phyloP scores from a whole-genome alignment of 2,329 filamentous ascomycete genomes.

The Pestalotiopsis sp. region DNA sequence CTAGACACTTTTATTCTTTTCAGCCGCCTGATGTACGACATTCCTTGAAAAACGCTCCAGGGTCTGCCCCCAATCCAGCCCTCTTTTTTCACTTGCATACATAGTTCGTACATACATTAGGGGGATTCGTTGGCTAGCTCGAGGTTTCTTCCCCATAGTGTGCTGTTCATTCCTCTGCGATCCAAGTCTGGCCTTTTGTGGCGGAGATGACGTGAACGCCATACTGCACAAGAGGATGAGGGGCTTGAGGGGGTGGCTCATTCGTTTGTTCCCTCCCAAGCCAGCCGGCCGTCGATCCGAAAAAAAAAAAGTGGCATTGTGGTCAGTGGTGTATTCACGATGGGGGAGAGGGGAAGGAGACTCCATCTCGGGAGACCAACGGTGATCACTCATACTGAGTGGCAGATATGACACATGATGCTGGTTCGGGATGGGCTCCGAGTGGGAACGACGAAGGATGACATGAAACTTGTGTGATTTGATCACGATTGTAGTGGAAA shows the following conservation, averaged over 20 bases:
- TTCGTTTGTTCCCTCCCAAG: not conserved
- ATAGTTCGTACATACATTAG: no score
- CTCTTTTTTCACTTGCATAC: no score
- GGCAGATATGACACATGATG: not conserved
- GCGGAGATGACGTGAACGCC: not conserved
- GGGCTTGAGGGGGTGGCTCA: not conserved
- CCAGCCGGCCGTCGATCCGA: not conserved
- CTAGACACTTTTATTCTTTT: no score
- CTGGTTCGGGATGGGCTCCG: not conserved
- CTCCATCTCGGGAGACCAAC: not conserved
- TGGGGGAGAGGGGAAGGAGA: not conserved
- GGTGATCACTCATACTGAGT: not conserved
- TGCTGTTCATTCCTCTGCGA: not conserved
- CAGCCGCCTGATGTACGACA: no score
- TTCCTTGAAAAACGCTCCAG: no score
- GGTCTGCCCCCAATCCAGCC: no score
- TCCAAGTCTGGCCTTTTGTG: not conserved
- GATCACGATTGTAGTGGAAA: not conserved
- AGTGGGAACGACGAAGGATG: not conserved
- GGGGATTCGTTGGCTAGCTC: not conserved
- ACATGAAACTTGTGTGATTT: not conserved
- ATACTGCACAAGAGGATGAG: not conserved
- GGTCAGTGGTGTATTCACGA: not conserved
- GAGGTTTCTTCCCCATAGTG: not conserved
- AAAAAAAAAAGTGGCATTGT: not conserved